Conservation (phyloP, 371 early-diverging fungal species). For the Mortierella polycephala region DNA sequence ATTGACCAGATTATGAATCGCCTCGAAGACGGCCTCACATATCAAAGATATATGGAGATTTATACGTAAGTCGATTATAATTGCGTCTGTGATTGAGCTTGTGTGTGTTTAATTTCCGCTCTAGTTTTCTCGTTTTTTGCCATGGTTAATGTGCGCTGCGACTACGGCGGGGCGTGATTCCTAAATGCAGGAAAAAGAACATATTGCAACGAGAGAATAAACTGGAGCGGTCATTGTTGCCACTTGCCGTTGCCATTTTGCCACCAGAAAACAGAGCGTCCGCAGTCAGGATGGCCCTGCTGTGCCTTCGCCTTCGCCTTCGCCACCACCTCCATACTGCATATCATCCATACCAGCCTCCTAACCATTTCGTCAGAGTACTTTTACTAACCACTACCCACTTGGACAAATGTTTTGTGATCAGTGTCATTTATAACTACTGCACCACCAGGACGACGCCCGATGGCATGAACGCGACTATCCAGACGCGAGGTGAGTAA, state of each 20-base stretch:
- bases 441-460: slow-evolving; percentile 63
- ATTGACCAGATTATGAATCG: slow-evolving; percentile 84
- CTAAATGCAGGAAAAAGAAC: not conserved
- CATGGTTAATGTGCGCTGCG: not conserved
- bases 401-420: not conserved
- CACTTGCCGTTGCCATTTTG: too few species aligned
- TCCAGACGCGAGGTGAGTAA: slow-evolving; percentile 50
- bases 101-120: not conserved
- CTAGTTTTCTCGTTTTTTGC: not conserved
- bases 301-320: not conserved
- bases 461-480: slow-evolving; percentile 43
- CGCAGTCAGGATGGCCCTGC: not conserved
- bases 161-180: slow-evolving; percentile 4
- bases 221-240: too few species aligned
- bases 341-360: too few species aligned
- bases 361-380: not conserved
- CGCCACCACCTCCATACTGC: not conserved
- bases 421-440: slow-evolving; percentile 86
- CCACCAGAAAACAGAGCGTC: not conserved
- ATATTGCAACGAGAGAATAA: not conserved
- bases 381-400: not conserved
- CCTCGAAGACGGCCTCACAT: slow-evolving; percentile 79
- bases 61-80: slow-evolving; percentile 76
- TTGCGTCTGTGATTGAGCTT: too few species aligned
- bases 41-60: slow-evolving; percentile 82